Evolutionary conservation across 179 eudicot genomes (phyloP).

Genomic region (Monotropa hypopitys): DNA sequence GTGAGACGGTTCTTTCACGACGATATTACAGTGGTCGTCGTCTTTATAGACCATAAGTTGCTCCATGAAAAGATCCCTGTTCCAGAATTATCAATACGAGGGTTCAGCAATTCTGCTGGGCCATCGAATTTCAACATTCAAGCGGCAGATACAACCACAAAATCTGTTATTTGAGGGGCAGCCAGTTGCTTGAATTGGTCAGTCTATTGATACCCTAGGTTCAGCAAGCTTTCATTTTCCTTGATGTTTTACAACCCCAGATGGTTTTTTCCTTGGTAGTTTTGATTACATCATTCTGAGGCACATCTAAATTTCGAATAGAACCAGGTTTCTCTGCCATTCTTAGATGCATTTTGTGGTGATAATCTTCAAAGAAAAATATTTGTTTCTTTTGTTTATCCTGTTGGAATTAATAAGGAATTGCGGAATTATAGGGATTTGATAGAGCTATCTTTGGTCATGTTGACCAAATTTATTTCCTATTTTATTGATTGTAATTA

Average conservation of each 20-base stretch:
- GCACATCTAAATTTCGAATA: not conserved
- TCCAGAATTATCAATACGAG: conserved; percentile 37
- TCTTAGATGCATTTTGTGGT: conserved; percentile 18
- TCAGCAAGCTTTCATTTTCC: not conserved
- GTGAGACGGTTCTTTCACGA: conserved; percentile 58
- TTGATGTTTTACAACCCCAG: not conserved
- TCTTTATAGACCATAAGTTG: conserved; percentile 52
- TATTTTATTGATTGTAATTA: no score
- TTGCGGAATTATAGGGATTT: no score
- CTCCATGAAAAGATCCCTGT: conserved; percentile 4
- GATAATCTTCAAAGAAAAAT: conserved; percentile 14
- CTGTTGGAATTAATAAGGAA: not conserved
- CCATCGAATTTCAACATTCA: conserved; percentile 40
- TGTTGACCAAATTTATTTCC: no score
- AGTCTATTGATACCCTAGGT: not conserved
- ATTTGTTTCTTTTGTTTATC: not conserved
- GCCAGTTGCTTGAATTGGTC: conserved; percentile 5
- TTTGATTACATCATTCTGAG: not conserved
- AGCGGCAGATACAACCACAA: not conserved
- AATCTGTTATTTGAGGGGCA: not conserved
- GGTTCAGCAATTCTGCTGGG: conserved; percentile 28
- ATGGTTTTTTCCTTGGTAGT: not conserved
- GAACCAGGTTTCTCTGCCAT: conserved; percentile 9
- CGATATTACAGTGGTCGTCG: conserved; percentile 57
- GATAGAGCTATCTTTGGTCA: no score